Evolutionary conservation across 2,329 filamentous ascomycete genomes (phyloP).

Genomic region (Aureobasidium musti): DNA sequence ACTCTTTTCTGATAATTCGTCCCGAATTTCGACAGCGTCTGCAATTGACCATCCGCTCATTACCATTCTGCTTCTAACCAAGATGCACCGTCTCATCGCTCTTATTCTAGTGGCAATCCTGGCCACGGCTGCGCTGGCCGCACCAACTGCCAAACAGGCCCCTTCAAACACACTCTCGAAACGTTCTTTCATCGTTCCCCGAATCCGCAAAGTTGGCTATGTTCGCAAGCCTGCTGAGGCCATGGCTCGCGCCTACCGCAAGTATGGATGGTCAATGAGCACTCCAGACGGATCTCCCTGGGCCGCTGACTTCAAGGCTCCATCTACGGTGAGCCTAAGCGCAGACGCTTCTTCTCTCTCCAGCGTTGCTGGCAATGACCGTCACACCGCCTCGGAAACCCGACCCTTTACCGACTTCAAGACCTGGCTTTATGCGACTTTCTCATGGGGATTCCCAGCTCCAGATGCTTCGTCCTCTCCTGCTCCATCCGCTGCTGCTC

Average conservation of each 20-base stretch:
- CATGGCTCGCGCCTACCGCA: constrained; percentile 66
- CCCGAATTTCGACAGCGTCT: not conserved
- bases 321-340: not conserved
- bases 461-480: not conserved
- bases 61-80: not conserved
- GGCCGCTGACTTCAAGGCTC: constrained; percentile 8
- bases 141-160: constrained; percentile 43
- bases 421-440: constrained; percentile 1
- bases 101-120: constrained; percentile 35
- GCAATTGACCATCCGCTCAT: not conserved
- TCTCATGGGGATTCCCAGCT: constrained; percentile 10
- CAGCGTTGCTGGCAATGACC: not conserved
- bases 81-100: constrained; percentile 10
- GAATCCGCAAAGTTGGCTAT: constrained; percentile 58
- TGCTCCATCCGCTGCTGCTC: not conserved
- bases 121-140: constrained; percentile 51
- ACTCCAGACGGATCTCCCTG: constrained; percentile 22
- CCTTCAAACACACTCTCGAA: constrained; percentile 46
- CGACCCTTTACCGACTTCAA: not conserved
- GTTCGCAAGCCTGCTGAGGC: constrained; percentile 61
- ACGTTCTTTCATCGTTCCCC: constrained; percentile 63
- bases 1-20: constrained; percentile 4
- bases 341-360: constrained; percentile 16
- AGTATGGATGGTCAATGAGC: constrained; percentile 54
- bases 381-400: not conserved